A percentile compares a stretch with the other conserved stretches of the same genome.
Evolutionary conservation across 2,329 filamentous ascomycete genomes (phyloP).

Genomic region (Colletotrichum tamarilloi): DNA sequence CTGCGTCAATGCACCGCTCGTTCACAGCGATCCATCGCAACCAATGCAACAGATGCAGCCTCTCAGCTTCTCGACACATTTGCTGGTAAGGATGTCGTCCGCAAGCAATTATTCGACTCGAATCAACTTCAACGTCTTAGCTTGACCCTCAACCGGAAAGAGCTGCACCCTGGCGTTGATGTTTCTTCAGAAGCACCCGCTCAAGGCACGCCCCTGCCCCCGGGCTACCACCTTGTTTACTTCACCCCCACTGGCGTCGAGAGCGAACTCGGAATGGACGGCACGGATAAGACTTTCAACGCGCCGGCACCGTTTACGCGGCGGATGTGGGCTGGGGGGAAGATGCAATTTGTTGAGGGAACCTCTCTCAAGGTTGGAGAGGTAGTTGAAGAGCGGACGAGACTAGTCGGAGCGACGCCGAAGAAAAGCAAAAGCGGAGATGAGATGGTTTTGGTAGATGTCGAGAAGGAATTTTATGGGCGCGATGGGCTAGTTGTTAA

Average conservation of each 20-base stretch:
- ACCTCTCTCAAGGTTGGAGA: constrained; percentile 62
- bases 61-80: constrained; percentile 46
- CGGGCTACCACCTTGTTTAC: constrained; percentile 72
- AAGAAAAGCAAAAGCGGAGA: constrained; percentile 66
- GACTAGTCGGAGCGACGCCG: constrained; percentile 61
- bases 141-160: constrained; percentile 64
- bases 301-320: constrained; percentile 69
- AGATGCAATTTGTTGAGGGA: constrained; percentile 59
- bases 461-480: constrained; percentile 69
- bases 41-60: constrained; percentile 39
- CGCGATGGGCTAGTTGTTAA: constrained; percentile 61
- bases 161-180: constrained; percentile 50
- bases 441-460: constrained; percentile 73
- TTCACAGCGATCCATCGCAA: background rate
- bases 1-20: background rate
- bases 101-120: constrained; percentile 65
- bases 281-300: constrained; percentile 71
- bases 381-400: constrained; percentile 66
- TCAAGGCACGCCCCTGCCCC: constrained; percentile 62
- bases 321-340: constrained; percentile 76
- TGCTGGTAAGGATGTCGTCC: constrained; percentile 40
- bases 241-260: constrained; percentile 70
- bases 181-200: constrained; percentile 51
- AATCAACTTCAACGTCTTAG: constrained; percentile 73
- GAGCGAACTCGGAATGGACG: constrained; percentile 65